Percentiles rank a stretch among this genome's conserved stretches.
These are phyloP conservation scores for Xylaria intraflava DNA, from an alignment of 495 filamentous ascomycete species.

Conservation along the genomic window DNA sequence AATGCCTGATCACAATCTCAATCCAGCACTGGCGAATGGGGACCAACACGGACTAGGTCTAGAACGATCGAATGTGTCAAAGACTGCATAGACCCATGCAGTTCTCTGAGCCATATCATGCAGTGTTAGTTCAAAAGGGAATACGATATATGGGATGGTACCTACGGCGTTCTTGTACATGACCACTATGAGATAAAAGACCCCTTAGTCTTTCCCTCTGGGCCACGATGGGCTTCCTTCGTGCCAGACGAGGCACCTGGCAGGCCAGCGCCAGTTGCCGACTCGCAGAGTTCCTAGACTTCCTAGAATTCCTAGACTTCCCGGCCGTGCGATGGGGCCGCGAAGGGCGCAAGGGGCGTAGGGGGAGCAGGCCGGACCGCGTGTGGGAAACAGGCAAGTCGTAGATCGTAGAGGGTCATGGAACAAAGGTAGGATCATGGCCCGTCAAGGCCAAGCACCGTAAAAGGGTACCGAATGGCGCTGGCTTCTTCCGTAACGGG, in stretches of 20 bases:
- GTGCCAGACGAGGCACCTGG: neutral
- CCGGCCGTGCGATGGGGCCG: too few relatives aligned
- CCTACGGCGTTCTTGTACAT: neutral
- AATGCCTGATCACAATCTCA: neutral
- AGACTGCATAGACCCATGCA: slow-evolving; percentile 9
- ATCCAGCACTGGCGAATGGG: neutral
- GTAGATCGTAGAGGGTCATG: neutral
- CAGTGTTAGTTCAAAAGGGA: slow-evolving; percentile 11
- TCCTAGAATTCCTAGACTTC: too few relatives aligned
- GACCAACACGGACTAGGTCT: slow-evolving; percentile 9
- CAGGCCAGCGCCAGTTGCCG: neutral
- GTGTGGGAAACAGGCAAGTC: slow-evolving; percentile 2
- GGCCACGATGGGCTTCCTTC: neutral
- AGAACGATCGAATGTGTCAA: slow-evolving; percentile 6
- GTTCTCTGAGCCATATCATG: slow-evolving; percentile 8
- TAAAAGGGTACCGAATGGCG: slow-evolving; percentile 9
- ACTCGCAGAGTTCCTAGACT: neutral
- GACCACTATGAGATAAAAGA: slow-evolving; percentile 5
- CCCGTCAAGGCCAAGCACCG: slow-evolving; percentile 2
- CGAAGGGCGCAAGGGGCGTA: too few relatives aligned
- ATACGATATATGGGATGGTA: neutral
- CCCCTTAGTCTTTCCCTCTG: neutral
- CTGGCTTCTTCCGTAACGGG: slow-evolving; percentile 7
- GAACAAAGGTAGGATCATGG: slow-evolving; percentile 1
- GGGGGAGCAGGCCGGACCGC: too few relatives aligned